Evolutionary conservation across 352 stramenopile species (phyloP), one percentile per base, ranked within the genome.

Genomic region (Pythium chondricola): DNA sequence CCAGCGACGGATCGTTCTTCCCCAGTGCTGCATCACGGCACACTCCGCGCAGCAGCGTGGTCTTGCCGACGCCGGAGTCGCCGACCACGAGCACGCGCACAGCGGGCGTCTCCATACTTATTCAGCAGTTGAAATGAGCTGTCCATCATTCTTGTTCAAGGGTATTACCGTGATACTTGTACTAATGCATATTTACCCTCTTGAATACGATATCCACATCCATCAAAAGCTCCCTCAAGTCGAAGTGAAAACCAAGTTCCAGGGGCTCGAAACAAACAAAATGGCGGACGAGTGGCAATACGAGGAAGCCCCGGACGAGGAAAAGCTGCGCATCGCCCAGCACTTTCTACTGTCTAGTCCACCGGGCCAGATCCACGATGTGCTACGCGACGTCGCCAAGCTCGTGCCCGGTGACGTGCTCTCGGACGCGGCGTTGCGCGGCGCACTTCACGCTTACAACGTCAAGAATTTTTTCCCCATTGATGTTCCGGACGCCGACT

Each of bases 301-400:
- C 58, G 77, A 83, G 40, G 78, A 84, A 48, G 77, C 89, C 20
- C 67, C 79, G 36, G 79, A 93, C 57, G 77, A 94, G 52, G 86
- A 96, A 68, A 94, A 95, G 76, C 67, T 95, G 38, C 68, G 78
- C 48, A 90, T 96, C 48, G 82, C 85, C 45, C 79, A 94, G 71
- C 82, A 85, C 30, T 92, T 96, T 42, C 58, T 97, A 48, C 65
- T 96, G n/a, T 86, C 85, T 11, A 93, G 74, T 54, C 88, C 86
- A 4, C 88, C 91, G 0, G 88, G 89, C 14, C 81, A 97, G 69
- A 67, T 96, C 47, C 70, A 93, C 43, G 82, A 96, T 42, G 83
- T 96, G 44, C 55, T 89, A 42, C 69, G 70, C 56, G 85, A 96
- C 59, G 75, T 95, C 20, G 70, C 63, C 17, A 89, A 90, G 65